Conservation (phyloP, 106 monocot species). For the Ottelia alismoides region DNA sequence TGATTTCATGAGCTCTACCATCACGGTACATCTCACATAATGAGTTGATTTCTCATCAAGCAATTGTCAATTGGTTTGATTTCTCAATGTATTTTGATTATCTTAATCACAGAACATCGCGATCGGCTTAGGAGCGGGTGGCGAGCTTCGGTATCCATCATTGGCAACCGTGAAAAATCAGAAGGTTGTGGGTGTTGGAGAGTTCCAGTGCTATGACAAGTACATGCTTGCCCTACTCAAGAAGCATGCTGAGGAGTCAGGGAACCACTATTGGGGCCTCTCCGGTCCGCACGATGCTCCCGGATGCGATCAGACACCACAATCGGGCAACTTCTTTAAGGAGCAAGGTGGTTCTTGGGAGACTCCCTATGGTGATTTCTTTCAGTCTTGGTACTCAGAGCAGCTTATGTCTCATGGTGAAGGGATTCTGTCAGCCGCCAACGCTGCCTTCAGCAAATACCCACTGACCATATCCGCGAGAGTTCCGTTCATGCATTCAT, state of each 20-base stretch:
- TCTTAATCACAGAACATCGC: constrained; percentile 39
- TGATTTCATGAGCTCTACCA: constrained; percentile 37
- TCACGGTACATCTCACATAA: constrained; percentile 23
- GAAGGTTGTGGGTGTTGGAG: constrained; percentile 26
- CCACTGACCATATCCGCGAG: constrained; percentile 32
- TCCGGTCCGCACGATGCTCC: constrained; percentile 55
- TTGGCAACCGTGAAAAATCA: constrained; percentile 6
- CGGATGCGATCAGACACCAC: constrained; percentile 28
- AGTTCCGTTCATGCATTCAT: constrained; percentile 35
- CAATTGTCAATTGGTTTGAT: background rate
- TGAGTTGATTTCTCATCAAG: background rate
- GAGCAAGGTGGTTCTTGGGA: constrained; percentile 51
- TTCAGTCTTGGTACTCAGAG: constrained; percentile 55
- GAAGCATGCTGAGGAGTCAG: constrained; percentile 20
- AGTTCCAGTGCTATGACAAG: constrained; percentile 74
- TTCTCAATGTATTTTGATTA: background rate
- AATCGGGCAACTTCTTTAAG: constrained; percentile 35
- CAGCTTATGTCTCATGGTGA: constrained; percentile 38
- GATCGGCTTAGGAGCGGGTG: constrained; percentile 41
- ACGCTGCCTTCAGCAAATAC: constrained; percentile 15
- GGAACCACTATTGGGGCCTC: constrained; percentile 48
- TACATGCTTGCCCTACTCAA: constrained; percentile 45
- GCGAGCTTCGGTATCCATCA: constrained; percentile 61
- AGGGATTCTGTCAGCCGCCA: constrained; percentile 30
- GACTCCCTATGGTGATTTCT: constrained; percentile 53